phyloP scores from a whole-genome alignment of 1,139 yeast species.

The Suhomyces kunorum region DNA sequence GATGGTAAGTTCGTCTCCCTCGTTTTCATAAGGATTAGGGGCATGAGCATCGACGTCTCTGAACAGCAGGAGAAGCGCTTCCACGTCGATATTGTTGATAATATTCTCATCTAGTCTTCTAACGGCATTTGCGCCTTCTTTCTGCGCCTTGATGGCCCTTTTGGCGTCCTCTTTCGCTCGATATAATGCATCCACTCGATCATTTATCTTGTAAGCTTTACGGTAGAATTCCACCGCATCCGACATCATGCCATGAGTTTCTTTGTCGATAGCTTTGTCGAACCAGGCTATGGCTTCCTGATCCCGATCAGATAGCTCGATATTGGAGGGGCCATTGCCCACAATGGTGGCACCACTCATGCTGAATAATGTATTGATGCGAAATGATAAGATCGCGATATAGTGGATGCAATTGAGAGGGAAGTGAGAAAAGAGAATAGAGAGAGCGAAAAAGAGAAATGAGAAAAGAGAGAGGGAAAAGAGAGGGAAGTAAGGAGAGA shows the following conservation, averaged over 20 bases:
- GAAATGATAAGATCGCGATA: background rate
- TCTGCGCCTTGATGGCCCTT: constrained; percentile 25
- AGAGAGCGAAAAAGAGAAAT: background rate
- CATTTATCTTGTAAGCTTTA: constrained; percentile 67
- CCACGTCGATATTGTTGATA: constrained; percentile 34
- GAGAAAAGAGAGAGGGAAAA: background rate
- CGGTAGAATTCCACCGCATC: constrained; percentile 80
- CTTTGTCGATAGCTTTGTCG: constrained; percentile 72
- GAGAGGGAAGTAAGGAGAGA: too few species aligned
- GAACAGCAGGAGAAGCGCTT: constrained; percentile 33
- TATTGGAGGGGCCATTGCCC: constrained; percentile 3
- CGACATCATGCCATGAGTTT: constrained; percentile 69
- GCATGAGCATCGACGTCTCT: constrained; percentile 32
- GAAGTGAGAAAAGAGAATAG: too few species aligned
- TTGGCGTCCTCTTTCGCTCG: constrained; percentile 49
- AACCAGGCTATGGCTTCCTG: constrained; percentile 59
- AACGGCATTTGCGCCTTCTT: constrained; percentile 28
- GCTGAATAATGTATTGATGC: constrained; percentile 3
- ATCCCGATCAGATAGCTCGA: constrained; percentile 18
- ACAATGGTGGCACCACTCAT: constrained; percentile 11
- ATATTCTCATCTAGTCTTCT: constrained; percentile 20
- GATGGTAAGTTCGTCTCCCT: constrained; percentile 26
- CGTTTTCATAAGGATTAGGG: constrained; percentile 26
- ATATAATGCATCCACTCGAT: constrained; percentile 67
- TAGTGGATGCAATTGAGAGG: too few species aligned